Percentiles rank a stretch among this genome's conserved stretches.
phyloP scores from a whole-genome alignment of 2,329 filamentous ascomycete species.

The Immersiporthe knoxdaviesiana region DNA sequence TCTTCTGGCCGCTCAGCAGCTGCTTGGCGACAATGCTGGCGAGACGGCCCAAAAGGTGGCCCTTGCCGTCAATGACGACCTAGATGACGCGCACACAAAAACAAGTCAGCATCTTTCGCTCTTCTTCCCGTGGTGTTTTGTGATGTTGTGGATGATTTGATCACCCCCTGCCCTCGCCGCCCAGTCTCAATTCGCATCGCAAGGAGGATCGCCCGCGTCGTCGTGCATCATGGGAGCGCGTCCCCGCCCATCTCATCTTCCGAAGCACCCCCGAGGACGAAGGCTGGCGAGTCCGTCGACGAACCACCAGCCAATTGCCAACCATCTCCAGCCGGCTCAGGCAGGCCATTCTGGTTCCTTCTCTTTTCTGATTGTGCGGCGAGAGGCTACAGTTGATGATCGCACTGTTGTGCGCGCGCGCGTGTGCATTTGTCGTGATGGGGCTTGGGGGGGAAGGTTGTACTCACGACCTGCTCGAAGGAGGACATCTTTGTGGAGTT shows the following conservation, averaged over 20 bases:
- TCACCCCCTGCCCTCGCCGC: slow-evolving; percentile 2
- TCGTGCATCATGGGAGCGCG: not conserved
- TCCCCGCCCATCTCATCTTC: not conserved
- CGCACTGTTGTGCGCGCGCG: not conserved
- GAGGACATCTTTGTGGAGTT: slow-evolving; percentile 38
- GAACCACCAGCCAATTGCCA: not conserved
- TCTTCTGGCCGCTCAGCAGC: slow-evolving; percentile 98
- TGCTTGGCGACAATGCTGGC: slow-evolving; percentile 99
- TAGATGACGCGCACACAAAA: slow-evolving; percentile 43
- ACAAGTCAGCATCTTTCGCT: slow-evolving; percentile 23
- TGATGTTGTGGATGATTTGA: slow-evolving; percentile 2
- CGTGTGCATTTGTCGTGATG: slow-evolving; percentile 1
- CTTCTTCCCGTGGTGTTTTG: slow-evolving; percentile 9
- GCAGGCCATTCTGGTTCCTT: not conserved
- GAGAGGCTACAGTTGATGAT: not conserved
- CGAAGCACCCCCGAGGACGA: not conserved
- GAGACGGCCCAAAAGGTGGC: slow-evolving; percentile 98
- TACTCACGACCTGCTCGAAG: slow-evolving; percentile 71
- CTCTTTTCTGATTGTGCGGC: not conserved
- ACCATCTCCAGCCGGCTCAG: not conserved
- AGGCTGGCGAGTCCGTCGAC: not conserved
- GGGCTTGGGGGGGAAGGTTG: slow-evolving; percentile 17
- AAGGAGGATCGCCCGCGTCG: not conserved
- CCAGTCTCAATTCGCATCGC: slow-evolving; percentile 2
- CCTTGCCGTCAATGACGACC: slow-evolving; percentile 99